Base-by-base conservation (phyloP, 192 early-diverging fungal species). In the Coemansia sp. region DNA sequence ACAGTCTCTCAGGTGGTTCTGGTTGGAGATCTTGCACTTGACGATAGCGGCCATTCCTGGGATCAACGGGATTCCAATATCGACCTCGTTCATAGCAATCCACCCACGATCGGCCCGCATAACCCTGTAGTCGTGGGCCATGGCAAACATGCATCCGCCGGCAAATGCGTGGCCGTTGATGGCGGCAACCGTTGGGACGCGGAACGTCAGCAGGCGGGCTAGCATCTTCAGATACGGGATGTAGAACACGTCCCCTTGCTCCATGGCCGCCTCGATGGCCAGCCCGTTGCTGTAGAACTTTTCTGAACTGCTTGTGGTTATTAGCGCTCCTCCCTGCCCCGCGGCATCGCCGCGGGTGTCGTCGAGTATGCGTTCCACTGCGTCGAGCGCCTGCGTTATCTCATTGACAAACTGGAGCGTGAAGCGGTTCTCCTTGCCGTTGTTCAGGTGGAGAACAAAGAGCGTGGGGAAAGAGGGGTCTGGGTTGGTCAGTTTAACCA, bases 81-180 rank as follows among this genome's bases (percentile, higher is more conserved):
- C 90, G 7, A 92, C 85, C 77, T 91, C 91, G 71, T 91, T 91
- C 90, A 91, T 91, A 37, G 87, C 90, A 40, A 92, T 85, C 68
- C 81, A 92, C 7, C 91, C 91, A 44, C 87, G 85, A 69, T 92
- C 90, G 20, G 84, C 79, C 1, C 90, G 79, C 91, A 92, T 91
- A 5, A 91, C 87, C 19, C 91, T 86, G 71, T 89, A 89, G 64
- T 92, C 91, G 63, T 82, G 80, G 6, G 82, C 84, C 59, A 86
- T 37, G 11, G 77, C 73, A 48, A 85, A 80, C 78, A 84, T 85
- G 72, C 86, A 91, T 13, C 91, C 91, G 61, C 91, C 91, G n/a
- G 91, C 91, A 81, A 92, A 92, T 16, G 91, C 88, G 51, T 92
- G 91, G 4, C 91, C 91, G 62, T 92, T 92, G 22, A 92, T 71